Base-by-base conservation (phyloP, 495 filamentous ascomycete species). In the Talaromyces trachyspermus region DNA sequence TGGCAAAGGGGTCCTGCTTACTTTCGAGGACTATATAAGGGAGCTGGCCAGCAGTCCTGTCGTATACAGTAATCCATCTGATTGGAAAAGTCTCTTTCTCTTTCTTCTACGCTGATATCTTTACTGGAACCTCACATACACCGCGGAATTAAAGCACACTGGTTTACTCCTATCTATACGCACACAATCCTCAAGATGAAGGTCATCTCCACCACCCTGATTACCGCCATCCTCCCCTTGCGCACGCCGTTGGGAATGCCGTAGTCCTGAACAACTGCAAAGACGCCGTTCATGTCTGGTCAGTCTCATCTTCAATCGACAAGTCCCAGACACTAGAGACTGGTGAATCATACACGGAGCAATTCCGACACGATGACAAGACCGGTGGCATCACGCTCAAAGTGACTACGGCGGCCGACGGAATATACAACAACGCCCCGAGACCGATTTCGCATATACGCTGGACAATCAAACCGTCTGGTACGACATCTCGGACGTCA, bases 401-500 rank as follows among this genome's bases (percentile, higher is more conserved):
- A 52, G 59, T 81, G 47, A 78, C 74, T 26, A 66, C 54, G 5
- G 49, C 54, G 9, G 7, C 54, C 14, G 57, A 76, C 51, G 77
- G 77, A 15, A 62, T 81, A 24, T 77, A 69, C 54, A 62, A 45
- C 30, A 72, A 70, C 46, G 55, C 68, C 3, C 67, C 78, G 5
- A 74, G 66, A 72, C 70, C 22, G 61, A 75, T 40, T 79, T 77
- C 48, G 73, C 75, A 9, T 80, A 79, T 53, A 75, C 69, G 45
- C 55, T 79, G 11, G 66, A 72, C 39, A 59, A 64, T 12, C 10
- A 17, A 11, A 55, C 59, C 2, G 62, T 83, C 25, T 83, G 75
- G 76, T 81, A 78, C 50, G 76, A 79, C 55, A 57, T 81, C 30
- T 70, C 65, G 15, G 70, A 76, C 58, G 72, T 81, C 5, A 77